Conservation (phyloP, 192 early-diverging fungal genomes). For the Irineochytrium annulatum region DNA sequence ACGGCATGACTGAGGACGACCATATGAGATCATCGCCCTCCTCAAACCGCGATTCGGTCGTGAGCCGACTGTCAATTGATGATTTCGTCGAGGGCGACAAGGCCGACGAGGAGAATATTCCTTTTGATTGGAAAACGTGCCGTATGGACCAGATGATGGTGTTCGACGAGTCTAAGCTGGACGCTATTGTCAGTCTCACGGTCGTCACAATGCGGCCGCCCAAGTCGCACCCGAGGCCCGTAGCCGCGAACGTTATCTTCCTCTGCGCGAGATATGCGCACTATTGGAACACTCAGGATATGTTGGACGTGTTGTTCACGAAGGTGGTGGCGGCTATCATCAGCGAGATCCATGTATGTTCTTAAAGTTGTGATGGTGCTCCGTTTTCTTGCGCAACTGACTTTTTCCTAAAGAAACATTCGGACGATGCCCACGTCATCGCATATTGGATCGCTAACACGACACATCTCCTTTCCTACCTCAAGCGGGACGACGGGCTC, state of each 20-base stretch:
- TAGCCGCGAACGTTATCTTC: constrained; percentile 85
- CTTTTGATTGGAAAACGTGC: constrained; percentile 80
- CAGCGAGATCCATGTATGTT: constrained; percentile 1
- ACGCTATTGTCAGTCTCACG: constrained; percentile 67
- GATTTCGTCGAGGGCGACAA: background rate
- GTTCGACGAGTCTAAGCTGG: constrained; percentile 70
- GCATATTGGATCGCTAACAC: constrained; percentile 86
- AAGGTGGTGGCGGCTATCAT: constrained; percentile 35
- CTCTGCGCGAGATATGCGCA: constrained; percentile 84
- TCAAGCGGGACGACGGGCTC: constrained; percentile 80
- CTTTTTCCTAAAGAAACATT: constrained; percentile 28
- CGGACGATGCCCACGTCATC: constrained; percentile 55
- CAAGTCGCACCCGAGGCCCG: constrained; percentile 40
- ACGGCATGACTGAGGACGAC: background rate
- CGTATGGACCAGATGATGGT: constrained; percentile 94
- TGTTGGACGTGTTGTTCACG: constrained; percentile 66
- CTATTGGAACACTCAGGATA: constrained; percentile 68
- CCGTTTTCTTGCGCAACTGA: background rate
- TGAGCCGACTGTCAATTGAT: too few relatives aligned
- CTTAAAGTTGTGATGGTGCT: background rate
- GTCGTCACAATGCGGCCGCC: constrained; percentile 65
- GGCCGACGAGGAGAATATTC: background rate
- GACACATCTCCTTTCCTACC: constrained; percentile 75
- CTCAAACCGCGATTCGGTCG: background rate
- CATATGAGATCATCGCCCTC: background rate